phyloP scores from a whole-genome alignment of 208 protist species.

The Acanthamoeba lenticulata region DNA sequence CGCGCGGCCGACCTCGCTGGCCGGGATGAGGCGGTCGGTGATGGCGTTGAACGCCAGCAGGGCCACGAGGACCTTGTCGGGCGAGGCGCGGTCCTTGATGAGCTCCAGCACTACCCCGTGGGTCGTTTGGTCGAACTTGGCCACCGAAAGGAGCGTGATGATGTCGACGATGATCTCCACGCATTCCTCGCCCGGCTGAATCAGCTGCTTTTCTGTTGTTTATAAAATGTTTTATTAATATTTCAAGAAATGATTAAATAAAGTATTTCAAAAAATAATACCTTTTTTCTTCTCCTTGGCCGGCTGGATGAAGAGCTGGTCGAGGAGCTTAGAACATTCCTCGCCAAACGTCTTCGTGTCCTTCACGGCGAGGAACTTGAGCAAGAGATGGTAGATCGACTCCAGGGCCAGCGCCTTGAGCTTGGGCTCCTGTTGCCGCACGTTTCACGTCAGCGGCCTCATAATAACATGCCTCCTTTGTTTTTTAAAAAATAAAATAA shows the following conservation, averaged over 20 bases:
- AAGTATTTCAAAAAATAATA: background rate
- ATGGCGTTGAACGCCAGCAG: constrained; percentile 62
- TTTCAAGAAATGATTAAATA: no score
- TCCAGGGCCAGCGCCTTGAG: constrained; percentile 45
- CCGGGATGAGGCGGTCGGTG: constrained; percentile 7
- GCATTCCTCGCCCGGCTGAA: constrained; percentile 52
- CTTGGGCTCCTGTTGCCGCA: constrained; percentile 62
- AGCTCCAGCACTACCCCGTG: constrained; percentile 45
- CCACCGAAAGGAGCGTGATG: constrained; percentile 56
- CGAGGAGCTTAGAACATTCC: constrained; percentile 20
- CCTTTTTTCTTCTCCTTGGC: constrained; percentile 54
- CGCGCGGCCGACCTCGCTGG: background rate
- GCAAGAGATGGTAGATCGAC: constrained; percentile 60
- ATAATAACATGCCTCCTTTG: no score
- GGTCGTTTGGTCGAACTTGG: constrained; percentile 58
- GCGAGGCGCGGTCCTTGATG: constrained; percentile 51
- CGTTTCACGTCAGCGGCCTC: no score
- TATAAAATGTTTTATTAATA: no score
- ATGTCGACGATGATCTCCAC: constrained; percentile 63
- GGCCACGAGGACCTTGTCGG: constrained; percentile 54
- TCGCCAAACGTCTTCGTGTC: constrained; percentile 59
- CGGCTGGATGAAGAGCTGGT: constrained; percentile 48
- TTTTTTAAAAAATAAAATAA: no score
- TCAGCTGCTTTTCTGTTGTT: constrained; percentile 49
- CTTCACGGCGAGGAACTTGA: constrained; percentile 60